A percentile compares a stretch with the other conserved stretches of the same genome.
These are phyloP conservation scores for Pleurotus djamor DNA, from an alignment of 768 basidiomycete genomes.

Conservation along the genomic window DNA sequence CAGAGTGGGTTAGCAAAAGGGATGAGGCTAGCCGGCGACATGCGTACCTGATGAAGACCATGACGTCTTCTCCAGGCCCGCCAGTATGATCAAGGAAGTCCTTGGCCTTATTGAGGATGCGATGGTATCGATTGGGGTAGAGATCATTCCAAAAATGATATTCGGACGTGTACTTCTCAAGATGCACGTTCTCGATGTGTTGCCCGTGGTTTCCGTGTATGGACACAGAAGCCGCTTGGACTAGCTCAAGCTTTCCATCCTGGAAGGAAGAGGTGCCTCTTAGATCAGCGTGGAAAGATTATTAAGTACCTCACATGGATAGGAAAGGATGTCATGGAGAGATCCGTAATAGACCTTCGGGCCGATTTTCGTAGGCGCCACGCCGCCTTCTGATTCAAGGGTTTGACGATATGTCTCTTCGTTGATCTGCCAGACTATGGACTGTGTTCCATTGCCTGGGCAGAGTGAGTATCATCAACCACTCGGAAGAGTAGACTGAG, in stretches of 20 bases:
- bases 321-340: conserved; percentile 89
- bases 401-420: conserved; percentile 77
- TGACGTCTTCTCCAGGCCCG: conserved; percentile 61
- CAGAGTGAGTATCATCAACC: neutral
- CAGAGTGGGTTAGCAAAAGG: neutral
- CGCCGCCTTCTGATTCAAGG: conserved; percentile 50
- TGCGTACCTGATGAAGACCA: conserved; percentile 83
- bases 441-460: conserved; percentile 91
- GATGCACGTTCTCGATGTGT: conserved; percentile 83
- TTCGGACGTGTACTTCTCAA: conserved; percentile 69
- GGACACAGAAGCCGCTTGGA: conserved; percentile 86
- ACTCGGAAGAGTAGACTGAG: too few relatives aligned
- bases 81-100: conserved; percentile 71
- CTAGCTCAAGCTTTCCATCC: conserved; percentile 77
- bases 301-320: conserved; percentile 95
- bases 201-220: conserved; percentile 84
- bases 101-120: conserved; percentile 63
- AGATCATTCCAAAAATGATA: conserved; percentile 74
- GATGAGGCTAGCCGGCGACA: neutral
- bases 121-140: conserved; percentile 64
- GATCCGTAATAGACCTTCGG: conserved; percentile 85
- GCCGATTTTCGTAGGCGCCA: conserved; percentile 31
- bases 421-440: conserved; percentile 89
- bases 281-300: too few relatives aligned
- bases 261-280: conserved; percentile 21